A percentile compares a stretch with the other conserved stretches of the same genome.
phyloP scores from a whole-genome alignment of 1,284 basidiomycete species.

The Psilocybe mexicana region DNA sequence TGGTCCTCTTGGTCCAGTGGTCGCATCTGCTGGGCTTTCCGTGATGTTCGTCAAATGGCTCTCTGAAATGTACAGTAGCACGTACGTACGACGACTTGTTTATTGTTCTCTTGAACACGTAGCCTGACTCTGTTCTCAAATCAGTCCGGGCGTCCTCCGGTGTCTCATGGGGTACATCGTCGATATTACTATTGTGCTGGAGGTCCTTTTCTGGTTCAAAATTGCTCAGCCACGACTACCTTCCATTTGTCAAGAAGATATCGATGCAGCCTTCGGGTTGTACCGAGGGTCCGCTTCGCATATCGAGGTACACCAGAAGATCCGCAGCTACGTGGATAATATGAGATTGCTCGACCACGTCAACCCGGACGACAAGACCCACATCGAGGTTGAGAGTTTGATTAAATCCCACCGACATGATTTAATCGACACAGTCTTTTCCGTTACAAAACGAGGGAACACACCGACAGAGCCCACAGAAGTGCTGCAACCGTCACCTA shows the following conservation, averaged over 20 bases:
- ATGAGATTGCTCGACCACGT: conserved; percentile 3
- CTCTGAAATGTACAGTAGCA: background rate
- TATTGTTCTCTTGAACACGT: too few relatives aligned
- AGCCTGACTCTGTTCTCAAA: too few relatives aligned
- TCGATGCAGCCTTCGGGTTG: background rate
- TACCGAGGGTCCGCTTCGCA: background rate
- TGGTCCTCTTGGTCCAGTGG: too few relatives aligned
- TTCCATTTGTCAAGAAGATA: background rate
- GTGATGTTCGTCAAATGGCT: too few relatives aligned
- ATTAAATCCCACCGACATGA: conserved; percentile 1
- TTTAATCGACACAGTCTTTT: too few relatives aligned
- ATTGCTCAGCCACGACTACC: background rate
- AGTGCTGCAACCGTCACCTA: too few relatives aligned
- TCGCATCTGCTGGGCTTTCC: too few relatives aligned
- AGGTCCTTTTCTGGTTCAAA: conserved; percentile 4
- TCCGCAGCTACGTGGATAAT: conserved; percentile 4
- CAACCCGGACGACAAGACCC: conserved; percentile 3
- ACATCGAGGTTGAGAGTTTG: conserved; percentile 2
- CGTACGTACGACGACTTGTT: too few relatives aligned
- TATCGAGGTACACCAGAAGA: background rate
- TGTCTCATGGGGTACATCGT: conserved; percentile 6
- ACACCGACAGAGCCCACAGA: too few relatives aligned
- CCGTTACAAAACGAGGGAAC: too few relatives aligned
- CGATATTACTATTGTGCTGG: conserved; percentile 3
- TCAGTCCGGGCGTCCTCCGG: conserved; percentile 4